A percentile compares a stretch with the other conserved stretches of the same genome.
Evolutionary conservation across 2,329 filamentous ascomycete species (phyloP).

Genomic region (Xylariaceae sp.): DNA sequence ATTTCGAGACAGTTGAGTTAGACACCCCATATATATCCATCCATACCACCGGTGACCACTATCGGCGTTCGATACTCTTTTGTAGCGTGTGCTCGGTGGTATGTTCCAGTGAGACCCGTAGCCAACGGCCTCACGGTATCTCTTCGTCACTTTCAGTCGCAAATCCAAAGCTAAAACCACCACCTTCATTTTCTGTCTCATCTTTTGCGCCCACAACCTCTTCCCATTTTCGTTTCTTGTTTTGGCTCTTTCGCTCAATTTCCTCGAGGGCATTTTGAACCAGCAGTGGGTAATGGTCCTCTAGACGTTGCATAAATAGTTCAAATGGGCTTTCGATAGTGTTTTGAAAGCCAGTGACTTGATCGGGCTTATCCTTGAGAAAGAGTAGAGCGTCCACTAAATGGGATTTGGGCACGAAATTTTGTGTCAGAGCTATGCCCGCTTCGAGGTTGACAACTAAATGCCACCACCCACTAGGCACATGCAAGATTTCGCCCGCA

Average conservation of each 20-base stretch:
- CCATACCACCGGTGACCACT: too few species aligned
- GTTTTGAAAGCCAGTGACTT: conserved; percentile 81
- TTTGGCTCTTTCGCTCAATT: conserved; percentile 59
- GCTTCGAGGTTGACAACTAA: conserved; percentile 85
- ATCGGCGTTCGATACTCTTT: too few species aligned
- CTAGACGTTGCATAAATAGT: conserved; percentile 70
- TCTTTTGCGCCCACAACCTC: conserved; percentile 61
- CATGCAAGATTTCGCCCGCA: conserved; percentile 84
- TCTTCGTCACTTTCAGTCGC: conserved; percentile 47
- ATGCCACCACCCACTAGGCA: conserved; percentile 96
- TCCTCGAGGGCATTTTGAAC: conserved; percentile 63
- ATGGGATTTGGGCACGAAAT: conserved; percentile 81
- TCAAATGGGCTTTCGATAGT: conserved; percentile 70
- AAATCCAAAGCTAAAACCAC: conserved; percentile 56
- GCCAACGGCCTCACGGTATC: conserved; percentile 35
- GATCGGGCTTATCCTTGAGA: conserved; percentile 75
- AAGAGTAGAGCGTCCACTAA: conserved; percentile 76
- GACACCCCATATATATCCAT: too few species aligned
- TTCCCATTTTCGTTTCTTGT: conserved; percentile 85
- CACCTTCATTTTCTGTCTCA: conserved; percentile 32
- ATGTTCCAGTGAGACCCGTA: too few species aligned
- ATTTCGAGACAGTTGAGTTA: too few species aligned
- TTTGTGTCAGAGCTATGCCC: conserved; percentile 88
- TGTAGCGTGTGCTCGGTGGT: too few species aligned
- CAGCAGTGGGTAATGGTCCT: conserved; percentile 61